phyloP scores from a whole-genome alignment of 2,329 filamentous ascomycete genomes.

The Triangularia setosa region DNA sequence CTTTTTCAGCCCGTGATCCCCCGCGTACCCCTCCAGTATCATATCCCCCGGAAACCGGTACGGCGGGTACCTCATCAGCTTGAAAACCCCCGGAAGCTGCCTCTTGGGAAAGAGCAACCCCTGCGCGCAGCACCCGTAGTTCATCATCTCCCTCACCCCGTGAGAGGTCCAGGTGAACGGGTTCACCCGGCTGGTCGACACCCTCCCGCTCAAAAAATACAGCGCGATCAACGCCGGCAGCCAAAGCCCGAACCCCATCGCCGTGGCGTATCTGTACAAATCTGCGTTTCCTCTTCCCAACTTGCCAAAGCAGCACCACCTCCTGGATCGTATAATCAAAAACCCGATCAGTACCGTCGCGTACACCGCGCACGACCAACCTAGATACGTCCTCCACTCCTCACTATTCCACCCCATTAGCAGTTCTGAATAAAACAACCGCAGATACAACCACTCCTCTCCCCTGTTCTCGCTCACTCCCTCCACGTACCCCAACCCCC shows the following conservation, averaged over 20 bases:
- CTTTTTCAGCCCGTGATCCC: constrained; percentile 29
- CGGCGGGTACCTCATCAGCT: constrained; percentile 30
- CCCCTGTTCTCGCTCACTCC: constrained; percentile 14
- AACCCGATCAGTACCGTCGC: constrained; percentile 23
- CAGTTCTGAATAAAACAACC: constrained; percentile 38
- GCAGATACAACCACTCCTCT: constrained; percentile 35
- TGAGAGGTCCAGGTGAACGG: constrained; percentile 12
- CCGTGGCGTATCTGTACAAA: constrained; percentile 22
- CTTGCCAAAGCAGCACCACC: not conserved
- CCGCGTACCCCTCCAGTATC: constrained; percentile 35
- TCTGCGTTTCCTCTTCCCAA: not conserved
- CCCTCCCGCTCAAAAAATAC: constrained; percentile 30
- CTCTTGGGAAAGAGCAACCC: constrained; percentile 34
- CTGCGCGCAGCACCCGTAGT: constrained; percentile 38
- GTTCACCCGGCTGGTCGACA: constrained; percentile 28
- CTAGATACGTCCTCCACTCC: constrained; percentile 31
- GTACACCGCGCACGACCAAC: constrained; percentile 29
- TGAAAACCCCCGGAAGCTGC: constrained; percentile 29
- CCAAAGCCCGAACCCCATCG: constrained; percentile 31
- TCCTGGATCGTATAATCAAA: constrained; percentile 6
- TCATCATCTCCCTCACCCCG: constrained; percentile 35
- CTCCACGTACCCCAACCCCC: constrained; percentile 31
- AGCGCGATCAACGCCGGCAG: constrained; percentile 32
- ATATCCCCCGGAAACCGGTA: constrained; percentile 35
- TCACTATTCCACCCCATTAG: constrained; percentile 38